phyloP scores from a whole-genome alignment of 495 filamentous ascomycete genomes.

The Neurospora sp. region DNA sequence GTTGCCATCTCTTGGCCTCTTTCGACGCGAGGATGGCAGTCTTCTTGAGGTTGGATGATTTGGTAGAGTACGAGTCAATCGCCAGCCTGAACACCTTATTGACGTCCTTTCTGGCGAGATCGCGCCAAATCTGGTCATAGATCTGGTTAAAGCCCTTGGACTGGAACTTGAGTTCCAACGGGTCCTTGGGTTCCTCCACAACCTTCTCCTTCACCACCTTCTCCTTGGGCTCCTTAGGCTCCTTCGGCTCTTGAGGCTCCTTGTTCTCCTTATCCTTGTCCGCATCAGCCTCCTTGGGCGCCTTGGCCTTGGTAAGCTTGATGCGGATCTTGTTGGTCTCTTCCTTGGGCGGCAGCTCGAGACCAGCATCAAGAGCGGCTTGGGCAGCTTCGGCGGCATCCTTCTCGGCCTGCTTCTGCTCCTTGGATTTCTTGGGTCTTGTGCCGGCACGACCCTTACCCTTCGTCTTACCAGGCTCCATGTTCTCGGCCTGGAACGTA shows the following conservation, averaged over 20 bases:
- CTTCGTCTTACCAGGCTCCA: conserved; percentile 51
- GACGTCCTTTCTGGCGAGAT: conserved; percentile 87
- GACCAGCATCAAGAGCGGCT: conserved; percentile 71
- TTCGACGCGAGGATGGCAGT: conserved; percentile 95
- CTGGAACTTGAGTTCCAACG: conserved; percentile 51
- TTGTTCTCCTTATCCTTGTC: conserved; percentile 37
- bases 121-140: conserved; percentile 96
- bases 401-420: conserved; percentile 94
- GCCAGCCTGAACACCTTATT: conserved; percentile 84
- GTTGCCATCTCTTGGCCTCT: conserved; percentile 94
- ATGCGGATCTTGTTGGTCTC: conserved; percentile 53
- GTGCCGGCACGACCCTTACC: conserved; percentile 57
- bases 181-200: conserved; percentile 42
- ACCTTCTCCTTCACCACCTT: conserved; percentile 59
- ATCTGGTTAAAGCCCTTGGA: conserved; percentile 94
- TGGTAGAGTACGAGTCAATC: conserved; percentile 67
- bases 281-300: conserved; percentile 18
- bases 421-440: conserved; percentile 79
- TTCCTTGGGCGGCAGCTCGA: conserved; percentile 64
- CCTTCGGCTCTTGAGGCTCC: conserved; percentile 37
- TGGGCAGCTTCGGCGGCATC: conserved; percentile 85
- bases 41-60: conserved; percentile 89
- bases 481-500: conserved; percentile 63
- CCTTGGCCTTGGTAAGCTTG: conserved; percentile 37
- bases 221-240: conserved; percentile 52